A percentile compares a stretch with the other conserved stretches of the same genome.
These are phyloP conservation scores for Auricularia sp. DNA, from an alignment of 768 basidiomycete species.

Conservation along the genomic window DNA sequence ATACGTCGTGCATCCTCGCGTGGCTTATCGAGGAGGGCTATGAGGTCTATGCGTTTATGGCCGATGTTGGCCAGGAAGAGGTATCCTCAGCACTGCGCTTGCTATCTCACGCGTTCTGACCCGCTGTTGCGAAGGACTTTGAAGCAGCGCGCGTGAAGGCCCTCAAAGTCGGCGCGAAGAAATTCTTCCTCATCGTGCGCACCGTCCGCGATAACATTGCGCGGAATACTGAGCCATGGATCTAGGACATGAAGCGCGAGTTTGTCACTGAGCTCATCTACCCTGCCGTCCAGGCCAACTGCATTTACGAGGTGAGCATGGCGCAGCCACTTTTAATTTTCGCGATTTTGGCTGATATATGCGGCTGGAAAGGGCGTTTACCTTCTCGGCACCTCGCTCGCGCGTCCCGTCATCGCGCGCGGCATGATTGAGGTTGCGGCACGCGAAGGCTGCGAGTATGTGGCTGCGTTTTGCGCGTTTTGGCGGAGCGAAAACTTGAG, in stretches of 20 bases:
- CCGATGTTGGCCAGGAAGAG: slow-evolving; percentile 89
- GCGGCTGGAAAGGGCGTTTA: slow-evolving; percentile 64
- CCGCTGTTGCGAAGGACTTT: slow-evolving; percentile 57
- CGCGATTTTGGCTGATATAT: slow-evolving; percentile 1
- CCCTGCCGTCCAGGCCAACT: slow-evolving; percentile 96
- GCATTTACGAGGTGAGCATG: slow-evolving; percentile 82
- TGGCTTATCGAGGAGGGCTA: slow-evolving; percentile 99
- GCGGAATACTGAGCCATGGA: background rate
- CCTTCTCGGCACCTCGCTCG: slow-evolving; percentile 93
- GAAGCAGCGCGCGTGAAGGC: slow-evolving; percentile 86
- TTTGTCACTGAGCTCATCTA: slow-evolving; percentile 96
- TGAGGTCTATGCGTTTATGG: slow-evolving; percentile 96
- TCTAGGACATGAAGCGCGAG: slow-evolving; percentile 84
- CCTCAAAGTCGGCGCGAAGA: slow-evolving; percentile 83
- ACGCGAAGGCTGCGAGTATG: slow-evolving; percentile 90
- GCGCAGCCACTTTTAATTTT: background rate
- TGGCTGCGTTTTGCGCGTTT: slow-evolving; percentile 5
- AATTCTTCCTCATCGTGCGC: slow-evolving; percentile 81
- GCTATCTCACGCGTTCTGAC: background rate
- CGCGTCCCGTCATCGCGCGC: slow-evolving; percentile 96
- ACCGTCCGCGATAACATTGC: background rate
- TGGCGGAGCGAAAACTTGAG: background rate
- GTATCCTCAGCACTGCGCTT: slow-evolving; percentile 24
- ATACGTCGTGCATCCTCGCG: slow-evolving; percentile 97
- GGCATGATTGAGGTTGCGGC: slow-evolving; percentile 96